These are phyloP conservation scores for Dissophora ornata DNA, from an alignment of 192 early-diverging fungal genomes.

Conservation along the genomic window DNA sequence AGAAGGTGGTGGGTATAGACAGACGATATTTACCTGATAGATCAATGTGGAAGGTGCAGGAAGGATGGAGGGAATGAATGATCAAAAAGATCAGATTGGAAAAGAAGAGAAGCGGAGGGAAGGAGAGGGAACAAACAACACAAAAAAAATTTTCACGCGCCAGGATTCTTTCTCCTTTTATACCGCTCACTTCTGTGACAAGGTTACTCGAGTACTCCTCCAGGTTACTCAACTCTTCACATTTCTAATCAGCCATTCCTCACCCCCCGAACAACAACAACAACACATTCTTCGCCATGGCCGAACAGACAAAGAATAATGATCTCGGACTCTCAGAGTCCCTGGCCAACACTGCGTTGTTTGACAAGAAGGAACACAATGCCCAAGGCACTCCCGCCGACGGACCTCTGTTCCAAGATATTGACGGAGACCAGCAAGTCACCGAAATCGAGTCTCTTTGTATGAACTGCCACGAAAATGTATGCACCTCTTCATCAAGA, in stretches of 20 bases:
- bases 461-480: slow-evolving; percentile 89
- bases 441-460: slow-evolving; percentile 92
- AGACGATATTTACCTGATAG: too few species aligned
- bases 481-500: slow-evolving; percentile 32
- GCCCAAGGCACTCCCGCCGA: slow-evolving; percentile 10
- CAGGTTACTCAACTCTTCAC: not conserved
- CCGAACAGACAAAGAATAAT: slow-evolving; percentile 24
- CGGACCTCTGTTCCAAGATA: slow-evolving; percentile 56
- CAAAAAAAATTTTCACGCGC: not conserved
- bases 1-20: too few species aligned
- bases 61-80: not conserved
- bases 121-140: slow-evolving; percentile 1
- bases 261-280: not conserved
- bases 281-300: slow-evolving; percentile 17
- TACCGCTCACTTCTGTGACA: not conserved
- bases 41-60: not conserved
- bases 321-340: slow-evolving; percentile 37
- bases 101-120: not conserved
- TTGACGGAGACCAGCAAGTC: slow-evolving; percentile 56
- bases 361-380: slow-evolving; percentile 29
- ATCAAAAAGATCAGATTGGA: too few species aligned
- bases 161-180: too few species aligned
- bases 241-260: slow-evolving; percentile 13
- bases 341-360: slow-evolving; percentile 16
- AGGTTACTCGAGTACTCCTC: too few species aligned